These are phyloP conservation scores for Ciborinia camelliae DNA, from an alignment of 2,329 filamentous ascomycete genomes.

Conservation along the genomic window DNA sequence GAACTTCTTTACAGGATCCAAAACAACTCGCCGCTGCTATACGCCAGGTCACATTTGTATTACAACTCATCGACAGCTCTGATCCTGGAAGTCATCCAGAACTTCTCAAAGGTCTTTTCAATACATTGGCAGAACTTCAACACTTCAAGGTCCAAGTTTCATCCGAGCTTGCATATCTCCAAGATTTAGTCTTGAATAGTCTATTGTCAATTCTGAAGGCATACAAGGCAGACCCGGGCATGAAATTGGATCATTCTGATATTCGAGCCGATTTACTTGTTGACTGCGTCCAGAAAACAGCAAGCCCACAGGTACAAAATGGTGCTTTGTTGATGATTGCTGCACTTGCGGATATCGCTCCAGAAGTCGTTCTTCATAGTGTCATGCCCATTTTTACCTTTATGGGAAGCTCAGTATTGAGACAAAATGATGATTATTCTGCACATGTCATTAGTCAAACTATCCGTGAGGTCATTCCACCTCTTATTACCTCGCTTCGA, in stretches of 20 bases:
- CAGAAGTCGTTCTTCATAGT: constrained; percentile 88
- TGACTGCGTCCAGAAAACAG: constrained; percentile 87
- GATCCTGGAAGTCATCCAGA: constrained; percentile 71
- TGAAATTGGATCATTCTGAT: constrained; percentile 71
- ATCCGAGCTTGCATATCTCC: constrained; percentile 85
- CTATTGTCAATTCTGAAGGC: constrained; percentile 80
- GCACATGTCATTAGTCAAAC: constrained; percentile 94
- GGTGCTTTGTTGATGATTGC: constrained; percentile 84
- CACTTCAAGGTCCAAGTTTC: constrained; percentile 76
- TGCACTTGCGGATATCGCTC: constrained; percentile 78
- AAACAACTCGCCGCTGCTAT: constrained; percentile 65
- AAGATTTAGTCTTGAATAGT: constrained; percentile 78
- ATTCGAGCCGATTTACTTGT: constrained; percentile 89
- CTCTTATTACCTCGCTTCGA: constrained; percentile 79
- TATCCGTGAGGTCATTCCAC: constrained; percentile 89
- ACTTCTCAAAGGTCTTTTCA: constrained; percentile 76
- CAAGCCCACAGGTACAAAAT: constrained; percentile 91
- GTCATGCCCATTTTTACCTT: constrained; percentile 99
- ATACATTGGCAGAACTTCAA: constrained; percentile 80
- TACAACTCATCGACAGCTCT: constrained; percentile 83
- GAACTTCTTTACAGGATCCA: constrained; percentile 58
- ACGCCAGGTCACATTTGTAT: constrained; percentile 76
- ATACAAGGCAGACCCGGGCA: constrained; percentile 58
- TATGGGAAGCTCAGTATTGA: constrained; percentile 87
- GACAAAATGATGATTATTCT: constrained; percentile 94